Conservation (phyloP, 106 monocot species). For the Dioscorea alata region DNA sequence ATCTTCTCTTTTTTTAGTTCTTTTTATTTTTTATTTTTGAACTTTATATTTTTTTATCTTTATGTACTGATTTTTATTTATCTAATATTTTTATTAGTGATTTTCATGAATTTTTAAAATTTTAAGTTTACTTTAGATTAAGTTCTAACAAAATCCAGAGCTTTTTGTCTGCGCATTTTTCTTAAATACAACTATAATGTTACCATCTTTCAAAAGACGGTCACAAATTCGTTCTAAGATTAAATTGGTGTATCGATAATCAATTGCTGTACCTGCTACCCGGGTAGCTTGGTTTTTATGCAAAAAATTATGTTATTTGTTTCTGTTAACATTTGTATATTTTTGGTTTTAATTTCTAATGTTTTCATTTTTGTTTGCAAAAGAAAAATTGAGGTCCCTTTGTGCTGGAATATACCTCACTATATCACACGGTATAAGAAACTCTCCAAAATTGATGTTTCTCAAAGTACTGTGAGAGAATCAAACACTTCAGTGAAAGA, state of each 20-base stretch:
- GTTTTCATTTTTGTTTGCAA: background rate
- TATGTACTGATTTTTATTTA: no score
- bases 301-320: background rate
- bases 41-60: no score
- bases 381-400: conserved; percentile 16
- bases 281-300: background rate
- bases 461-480: no score
- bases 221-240: background rate
- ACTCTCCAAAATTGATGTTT: background rate
- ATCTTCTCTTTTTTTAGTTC: no score
- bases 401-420: conserved; percentile 2
- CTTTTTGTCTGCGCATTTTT: no score
- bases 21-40: no score
- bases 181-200: no score
- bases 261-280: background rate
- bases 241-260: background rate
- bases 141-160: no score
- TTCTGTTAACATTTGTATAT: background rate
- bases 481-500: background rate
- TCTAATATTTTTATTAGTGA: no score
- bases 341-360: background rate
- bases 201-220: background rate
- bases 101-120: no score
- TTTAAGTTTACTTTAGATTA: no score
- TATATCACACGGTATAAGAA: conserved; percentile 8